Evolutionary conservation across 202 grass and related monocot species (phyloP), one percentile per base, ranked within the genome.

Genomic region (Carex sylvatica): DNA sequence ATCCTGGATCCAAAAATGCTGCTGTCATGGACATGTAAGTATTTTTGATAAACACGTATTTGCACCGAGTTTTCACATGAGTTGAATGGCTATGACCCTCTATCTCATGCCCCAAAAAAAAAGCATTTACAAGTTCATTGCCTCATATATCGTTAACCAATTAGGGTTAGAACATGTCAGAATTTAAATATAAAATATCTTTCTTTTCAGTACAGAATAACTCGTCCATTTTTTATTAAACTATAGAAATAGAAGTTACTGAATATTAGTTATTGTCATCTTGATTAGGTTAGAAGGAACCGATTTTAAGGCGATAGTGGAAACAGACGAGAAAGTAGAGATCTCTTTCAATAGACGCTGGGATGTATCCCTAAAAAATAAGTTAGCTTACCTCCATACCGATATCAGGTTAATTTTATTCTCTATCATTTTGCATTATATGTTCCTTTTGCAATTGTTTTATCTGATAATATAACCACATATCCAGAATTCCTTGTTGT

Each of bases 331-430:
- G 0, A 84, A 90, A 33, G 81, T 93, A n/a, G 88, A 93, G 65
- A 71, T 93, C 61, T 93, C 91, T 15, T 93, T 93, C 81, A 88
- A 9, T 30, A 90, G 86, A 31, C 62, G 56, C 2, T 93, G 89
- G 79, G 19, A 88, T 87, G 56, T 72, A 18, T 90, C 88, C 5
- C 54, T 47, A 6, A 24, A 6, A 72, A 38, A 83, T 1, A 61
- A 62, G 19, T 35, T 56, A 22, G 54, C 86, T 6, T 12, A 46
- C 5, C 79, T 93, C 28, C 82, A 80, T 51, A 24, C 86, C 4
- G 91, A 93, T 47, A 87, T 86, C 35, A 93, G 91, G 91, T 90
- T 60, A 22, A 12, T 28, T 88, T 30, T 11, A 38, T 12, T 38
- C 9, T 79, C 9, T 12, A 4, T 11, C 44, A 19, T 36, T 38